A percentile compares a stretch with the other conserved stretches of the same genome.
phyloP scores from a whole-genome alignment of 1,139 yeast species.

The Candida sp. region DNA sequence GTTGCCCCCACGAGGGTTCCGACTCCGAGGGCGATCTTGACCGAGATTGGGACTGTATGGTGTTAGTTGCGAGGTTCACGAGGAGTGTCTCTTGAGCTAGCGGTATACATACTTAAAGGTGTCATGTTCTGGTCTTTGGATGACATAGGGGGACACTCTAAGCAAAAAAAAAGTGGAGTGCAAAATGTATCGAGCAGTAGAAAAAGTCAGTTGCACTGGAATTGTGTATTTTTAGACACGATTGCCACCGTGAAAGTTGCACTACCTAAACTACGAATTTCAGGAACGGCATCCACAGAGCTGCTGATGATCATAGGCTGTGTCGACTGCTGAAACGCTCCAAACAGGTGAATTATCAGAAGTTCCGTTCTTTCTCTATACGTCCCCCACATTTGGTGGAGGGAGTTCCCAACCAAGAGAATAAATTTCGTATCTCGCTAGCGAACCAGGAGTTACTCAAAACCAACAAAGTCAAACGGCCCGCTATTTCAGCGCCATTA shows the following conservation, averaged over 20 bases:
- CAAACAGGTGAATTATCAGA: too few relatives aligned
- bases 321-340: too few relatives aligned
- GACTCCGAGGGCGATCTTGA: conserved; percentile 41
- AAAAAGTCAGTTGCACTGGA: neutral
- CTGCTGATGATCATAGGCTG: too few relatives aligned
- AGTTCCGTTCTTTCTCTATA: too few relatives aligned
- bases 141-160: neutral
- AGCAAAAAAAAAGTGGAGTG: neutral
- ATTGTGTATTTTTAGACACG: neutral
- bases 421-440: too few relatives aligned
- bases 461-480: too few relatives aligned
- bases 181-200: neutral
- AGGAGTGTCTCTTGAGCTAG: neutral
- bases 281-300: neutral
- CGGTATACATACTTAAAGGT: conserved; percentile 6
- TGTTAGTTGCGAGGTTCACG: conserved; percentile 8
- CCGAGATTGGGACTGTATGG: conserved; percentile 36
- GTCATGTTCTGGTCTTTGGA: neutral
- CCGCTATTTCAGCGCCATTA: too few relatives aligned
- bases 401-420: too few relatives aligned
- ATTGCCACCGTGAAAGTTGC: neutral
- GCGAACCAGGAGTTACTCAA: too few relatives aligned
- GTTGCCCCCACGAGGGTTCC: conserved; percentile 48
- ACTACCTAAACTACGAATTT: neutral
- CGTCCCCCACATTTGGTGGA: too few relatives aligned